phyloP scores from a whole-genome alignment of 192 early-diverging fungal genomes.

The Podila horticola region DNA sequence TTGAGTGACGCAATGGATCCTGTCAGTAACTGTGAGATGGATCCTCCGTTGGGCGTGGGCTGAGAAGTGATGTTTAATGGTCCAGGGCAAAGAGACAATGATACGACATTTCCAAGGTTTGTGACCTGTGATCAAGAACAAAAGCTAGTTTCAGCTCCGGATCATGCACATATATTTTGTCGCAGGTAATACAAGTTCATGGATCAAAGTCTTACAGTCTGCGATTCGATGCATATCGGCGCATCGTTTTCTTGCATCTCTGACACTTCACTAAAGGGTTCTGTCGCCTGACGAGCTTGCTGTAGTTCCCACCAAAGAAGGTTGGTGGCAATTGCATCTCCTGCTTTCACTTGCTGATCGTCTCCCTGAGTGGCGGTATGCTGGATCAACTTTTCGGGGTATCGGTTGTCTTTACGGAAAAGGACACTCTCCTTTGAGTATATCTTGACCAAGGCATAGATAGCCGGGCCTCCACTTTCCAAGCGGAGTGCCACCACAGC shows the following conservation, averaged over 20 bases:
- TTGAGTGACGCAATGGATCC: constrained; percentile 21
- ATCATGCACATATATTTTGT: too few species aligned
- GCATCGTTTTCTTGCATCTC: constrained; percentile 2
- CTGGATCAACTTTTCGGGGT: constrained; percentile 19
- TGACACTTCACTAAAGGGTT: constrained; percentile 3
- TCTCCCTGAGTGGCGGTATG: not conserved
- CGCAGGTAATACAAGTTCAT: not conserved
- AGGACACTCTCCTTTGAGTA: constrained; percentile 38
- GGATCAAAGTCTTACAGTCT: not conserved
- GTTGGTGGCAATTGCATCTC: constrained; percentile 33
- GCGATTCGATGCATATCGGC: not conserved
- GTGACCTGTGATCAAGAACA: constrained; percentile 5
- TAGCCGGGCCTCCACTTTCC: not conserved
- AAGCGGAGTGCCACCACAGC: constrained; percentile 25
- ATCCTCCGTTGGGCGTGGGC: not conserved
- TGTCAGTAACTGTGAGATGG: constrained; percentile 29
- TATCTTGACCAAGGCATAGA: constrained; percentile 32
- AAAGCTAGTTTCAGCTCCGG: not conserved
- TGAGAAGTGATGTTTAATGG: not conserved
- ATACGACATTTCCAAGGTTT: constrained; percentile 21
- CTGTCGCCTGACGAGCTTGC: not conserved
- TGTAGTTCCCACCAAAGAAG: constrained; percentile 30
- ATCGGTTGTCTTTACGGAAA: constrained; percentile 23
- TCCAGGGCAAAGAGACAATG: not conserved
- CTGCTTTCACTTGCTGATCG: not conserved